phyloP scores from a whole-genome alignment of 2,329 filamentous ascomycete species.

The Aspergillus transmontanensis region DNA sequence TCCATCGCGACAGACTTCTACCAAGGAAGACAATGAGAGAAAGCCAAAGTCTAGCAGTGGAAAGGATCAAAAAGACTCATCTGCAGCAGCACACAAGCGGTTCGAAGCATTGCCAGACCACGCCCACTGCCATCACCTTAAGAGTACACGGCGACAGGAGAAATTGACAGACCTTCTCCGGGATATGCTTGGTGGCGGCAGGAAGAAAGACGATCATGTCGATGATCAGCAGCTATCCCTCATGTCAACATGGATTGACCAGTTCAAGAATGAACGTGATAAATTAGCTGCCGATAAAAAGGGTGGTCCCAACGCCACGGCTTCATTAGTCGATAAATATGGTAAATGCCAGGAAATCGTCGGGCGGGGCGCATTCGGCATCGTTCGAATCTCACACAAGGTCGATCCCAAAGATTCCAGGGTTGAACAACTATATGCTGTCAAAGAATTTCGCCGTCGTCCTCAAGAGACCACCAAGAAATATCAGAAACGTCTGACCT shows the following conservation, averaged over 20 bases:
- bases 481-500: conserved; percentile 95
- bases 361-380: conserved; percentile 92
- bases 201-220: conserved; percentile 67
- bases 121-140: conserved; percentile 83
- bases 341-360: conserved; percentile 98
- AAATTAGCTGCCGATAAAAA: conserved; percentile 74
- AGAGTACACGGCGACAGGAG: conserved; percentile 87
- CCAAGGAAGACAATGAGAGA: conserved; percentile 34
- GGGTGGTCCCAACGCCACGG: conserved; percentile 71
- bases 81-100: conserved; percentile 41
- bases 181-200: conserved; percentile 77
- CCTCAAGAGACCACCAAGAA: conserved; percentile 95
- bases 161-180: conserved; percentile 92
- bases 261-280: conserved; percentile 85
- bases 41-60: conserved; percentile 26
- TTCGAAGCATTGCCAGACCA: conserved; percentile 66
- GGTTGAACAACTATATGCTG: conserved; percentile 87
- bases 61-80: conserved; percentile 39
- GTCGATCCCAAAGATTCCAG: conserved; percentile 75
- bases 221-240: conserved; percentile 80
- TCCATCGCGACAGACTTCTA: conserved; percentile 38
- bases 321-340: conserved; percentile 90
- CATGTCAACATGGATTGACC: conserved; percentile 95
- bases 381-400: conserved; percentile 97
- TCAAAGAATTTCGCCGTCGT: conserved; percentile 95